These are phyloP conservation scores for Gyrodon lividus DNA, from an alignment of 768 basidiomycete species.

Conservation along the genomic window DNA sequence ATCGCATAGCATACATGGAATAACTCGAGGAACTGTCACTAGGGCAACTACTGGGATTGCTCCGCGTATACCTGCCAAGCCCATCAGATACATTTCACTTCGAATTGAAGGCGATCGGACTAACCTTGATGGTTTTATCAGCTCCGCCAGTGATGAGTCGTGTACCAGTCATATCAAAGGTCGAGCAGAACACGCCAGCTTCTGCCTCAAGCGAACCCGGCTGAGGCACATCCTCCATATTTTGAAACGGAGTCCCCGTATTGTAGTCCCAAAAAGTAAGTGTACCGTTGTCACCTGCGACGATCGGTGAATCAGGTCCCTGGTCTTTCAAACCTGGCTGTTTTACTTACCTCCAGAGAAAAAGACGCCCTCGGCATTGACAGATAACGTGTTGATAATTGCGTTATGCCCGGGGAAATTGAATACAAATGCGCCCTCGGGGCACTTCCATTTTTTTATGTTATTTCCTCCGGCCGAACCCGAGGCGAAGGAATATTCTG, in stretches of 20 bases:
- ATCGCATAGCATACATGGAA: neutral
- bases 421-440: constrained; percentile 92
- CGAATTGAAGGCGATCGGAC: constrained; percentile 18
- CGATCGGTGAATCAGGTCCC: neutral
- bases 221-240: constrained; percentile 90
- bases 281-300: constrained; percentile 84
- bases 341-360: constrained; percentile 84
- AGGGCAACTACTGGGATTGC: constrained; percentile 48
- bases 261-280: constrained; percentile 93
- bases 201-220: constrained; percentile 98
- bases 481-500: constrained; percentile 94
- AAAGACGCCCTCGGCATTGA: constrained; percentile 94
- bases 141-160: constrained; percentile 94
- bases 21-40: neutral
- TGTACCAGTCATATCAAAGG: constrained; percentile 94
- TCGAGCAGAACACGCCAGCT: constrained; percentile 94
- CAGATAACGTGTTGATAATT: constrained; percentile 93
- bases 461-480: constrained; percentile 99
- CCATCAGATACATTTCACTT: neutral
- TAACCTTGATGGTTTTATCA: constrained; percentile 97
- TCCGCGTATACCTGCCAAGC: constrained; percentile 62
- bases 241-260: constrained; percentile 93
- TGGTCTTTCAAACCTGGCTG: neutral
- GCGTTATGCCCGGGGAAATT: constrained; percentile 97
- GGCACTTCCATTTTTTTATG: constrained; percentile 99